Conservation (phyloP, 2,329 filamentous ascomycete genomes). For the Colletotrichum caudatum region DNA sequence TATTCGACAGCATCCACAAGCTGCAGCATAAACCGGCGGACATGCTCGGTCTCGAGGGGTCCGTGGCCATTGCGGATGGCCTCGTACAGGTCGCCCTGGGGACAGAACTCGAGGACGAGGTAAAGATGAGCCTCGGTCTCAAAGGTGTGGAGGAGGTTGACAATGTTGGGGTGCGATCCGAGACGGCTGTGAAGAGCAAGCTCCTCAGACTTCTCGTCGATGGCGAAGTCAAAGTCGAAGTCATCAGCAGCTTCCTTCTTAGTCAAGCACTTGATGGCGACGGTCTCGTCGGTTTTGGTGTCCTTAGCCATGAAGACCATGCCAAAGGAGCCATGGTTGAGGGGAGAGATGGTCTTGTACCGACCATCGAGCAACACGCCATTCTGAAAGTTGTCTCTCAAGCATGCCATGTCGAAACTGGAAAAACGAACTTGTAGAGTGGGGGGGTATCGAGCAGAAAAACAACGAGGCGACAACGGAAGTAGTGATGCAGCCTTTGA, state of each 20-base stretch:
- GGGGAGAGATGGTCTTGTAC: conserved; percentile 89
- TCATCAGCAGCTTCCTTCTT: conserved; percentile 77
- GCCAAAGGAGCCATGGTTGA: conserved; percentile 98
- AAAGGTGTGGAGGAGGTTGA: conserved; percentile 91
- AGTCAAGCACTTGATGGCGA: conserved; percentile 96
- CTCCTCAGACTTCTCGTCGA: conserved; percentile 88
- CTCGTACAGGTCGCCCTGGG: conserved; percentile 96
- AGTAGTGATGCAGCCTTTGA: conserved; percentile 32
- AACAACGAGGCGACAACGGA: conserved; percentile 22
- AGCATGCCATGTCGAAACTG: conserved; percentile 76
- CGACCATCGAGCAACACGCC: conserved; percentile 88
- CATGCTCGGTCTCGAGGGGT: conserved; percentile 93
- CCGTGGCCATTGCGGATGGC: conserved; percentile 91
- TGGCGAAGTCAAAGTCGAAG: conserved; percentile 72
- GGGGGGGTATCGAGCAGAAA: conserved; percentile 38
- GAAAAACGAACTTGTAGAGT: conserved; percentile 45
- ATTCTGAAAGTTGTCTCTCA: conserved; percentile 83
- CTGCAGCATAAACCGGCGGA: conserved; percentile 96
- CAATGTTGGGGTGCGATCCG: conserved; percentile 86
- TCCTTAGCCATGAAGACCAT: conserved; percentile 97
- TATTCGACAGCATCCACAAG: conserved; percentile 90
- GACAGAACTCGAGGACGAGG: conserved; percentile 94
- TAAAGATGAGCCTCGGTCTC: conserved; percentile 93
- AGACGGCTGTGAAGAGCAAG: conserved; percentile 83
- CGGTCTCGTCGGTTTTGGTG: conserved; percentile 78